Evolutionary conservation across 73 alveolate species (phyloP).

Genomic region (Effrenium voratum): DNA sequence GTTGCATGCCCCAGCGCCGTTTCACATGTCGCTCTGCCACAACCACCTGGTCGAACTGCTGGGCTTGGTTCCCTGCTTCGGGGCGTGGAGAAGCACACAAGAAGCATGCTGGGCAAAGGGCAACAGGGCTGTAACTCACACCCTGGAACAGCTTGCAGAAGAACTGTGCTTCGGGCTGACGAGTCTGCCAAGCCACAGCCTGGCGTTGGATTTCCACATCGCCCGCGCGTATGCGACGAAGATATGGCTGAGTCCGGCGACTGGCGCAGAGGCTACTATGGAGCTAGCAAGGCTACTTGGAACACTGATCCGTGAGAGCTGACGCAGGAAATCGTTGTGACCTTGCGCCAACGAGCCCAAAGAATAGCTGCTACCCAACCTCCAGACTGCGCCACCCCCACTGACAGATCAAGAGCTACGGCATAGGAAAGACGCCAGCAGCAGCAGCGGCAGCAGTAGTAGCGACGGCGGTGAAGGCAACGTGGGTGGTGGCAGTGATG

Average conservation of each 20-base stretch:
- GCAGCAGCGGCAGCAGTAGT: not conserved
- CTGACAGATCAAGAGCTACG: not conserved
- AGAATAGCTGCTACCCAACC: not conserved
- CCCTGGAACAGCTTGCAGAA: not conserved
- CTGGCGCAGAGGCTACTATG: slow-evolving; percentile 10
- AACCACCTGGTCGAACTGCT: not conserved
- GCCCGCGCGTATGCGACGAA: not conserved
- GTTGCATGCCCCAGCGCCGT: not conserved
- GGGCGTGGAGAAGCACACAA: not conserved
- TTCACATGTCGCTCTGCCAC: not conserved
- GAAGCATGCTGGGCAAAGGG: not conserved
- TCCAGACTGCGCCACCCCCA: not conserved
- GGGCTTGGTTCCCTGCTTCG: not conserved
- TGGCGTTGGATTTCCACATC: not conserved
- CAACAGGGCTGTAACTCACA: not conserved
- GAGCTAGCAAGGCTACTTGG: not conserved
- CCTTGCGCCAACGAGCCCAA: not conserved
- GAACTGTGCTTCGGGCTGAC: not conserved
- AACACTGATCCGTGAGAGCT: not conserved
- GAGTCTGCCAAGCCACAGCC: slow-evolving; percentile 1
- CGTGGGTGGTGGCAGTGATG: no score
- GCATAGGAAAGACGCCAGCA: not conserved
- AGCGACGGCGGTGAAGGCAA: not conserved
- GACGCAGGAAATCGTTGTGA: not conserved
- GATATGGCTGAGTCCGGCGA: not conserved